Percentiles rank a stretch among this genome's conserved stretches.
These are phyloP conservation scores for Ligustrum vulgare DNA, from an alignment of 257 asterid genomes.

Conservation along the genomic window DNA sequence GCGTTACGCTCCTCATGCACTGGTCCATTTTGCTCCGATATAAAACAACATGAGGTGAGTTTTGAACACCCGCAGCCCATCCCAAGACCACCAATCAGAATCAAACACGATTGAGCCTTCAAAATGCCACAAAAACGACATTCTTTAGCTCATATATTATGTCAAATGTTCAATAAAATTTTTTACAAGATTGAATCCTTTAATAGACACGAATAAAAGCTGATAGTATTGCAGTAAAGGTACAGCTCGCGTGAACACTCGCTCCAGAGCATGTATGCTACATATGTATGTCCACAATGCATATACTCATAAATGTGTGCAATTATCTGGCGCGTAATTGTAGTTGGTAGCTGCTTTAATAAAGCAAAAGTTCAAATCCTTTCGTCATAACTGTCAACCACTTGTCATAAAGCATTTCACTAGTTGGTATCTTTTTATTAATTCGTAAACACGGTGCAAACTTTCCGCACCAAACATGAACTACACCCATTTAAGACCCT, in stretches of 20 bases:
- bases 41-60: constrained; percentile 45
- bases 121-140: constrained; percentile 19
- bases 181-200: background rate
- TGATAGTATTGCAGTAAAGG: background rate
- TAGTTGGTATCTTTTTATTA: background rate
- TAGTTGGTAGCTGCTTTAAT: background rate
- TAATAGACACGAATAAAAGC: background rate
- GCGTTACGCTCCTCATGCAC: constrained; percentile 35
- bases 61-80: constrained; percentile 59
- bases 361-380: background rate
- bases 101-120: constrained; percentile 20
- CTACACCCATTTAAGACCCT: background rate
- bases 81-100: constrained; percentile 25
- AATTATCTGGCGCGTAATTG: background rate
- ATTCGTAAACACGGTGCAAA: background rate
- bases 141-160: constrained; percentile 10
- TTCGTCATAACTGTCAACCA: background rate
- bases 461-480: background rate
- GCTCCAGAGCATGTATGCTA: background rate
- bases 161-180: background rate
- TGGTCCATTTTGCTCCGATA: constrained; percentile 46
- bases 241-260: constrained; percentile 4
- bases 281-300: background rate
- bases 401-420: background rate
- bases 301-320: background rate